Evolutionary conservation across 176 grass and related monocot genomes (phyloP), one percentile per base, ranked within the genome.

Genomic region (Avena eriantha): DNA sequence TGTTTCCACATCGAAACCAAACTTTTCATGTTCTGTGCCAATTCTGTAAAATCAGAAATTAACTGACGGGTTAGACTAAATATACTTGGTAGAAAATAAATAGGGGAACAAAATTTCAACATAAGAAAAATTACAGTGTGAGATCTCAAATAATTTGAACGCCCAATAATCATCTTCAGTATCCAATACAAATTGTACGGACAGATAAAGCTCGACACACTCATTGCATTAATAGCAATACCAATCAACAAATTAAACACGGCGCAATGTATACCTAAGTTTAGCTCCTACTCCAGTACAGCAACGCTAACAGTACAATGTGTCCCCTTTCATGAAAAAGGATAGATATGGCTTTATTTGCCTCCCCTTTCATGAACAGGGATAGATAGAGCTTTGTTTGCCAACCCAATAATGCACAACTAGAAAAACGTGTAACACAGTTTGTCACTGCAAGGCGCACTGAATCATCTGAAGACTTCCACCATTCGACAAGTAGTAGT

Each of bases 11-110:
- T 98, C 94, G 80, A 98, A 98, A 79, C 97, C 97, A 87, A 98
- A 98, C 73, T 96, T 98, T 24, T 98, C 97, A 90, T 98, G 97
- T 55, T 98, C 94, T 4, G 94, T 98, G 73, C 97, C 97, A 88
- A 98, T 98, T 89, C 97, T 98, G 94, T 60, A 76, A 57, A 80
- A 86, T 41, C 34, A 86, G 31, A 59, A 35, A 29, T 17, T 47
- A 10, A 19, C 5, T 77, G 47, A 82, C 29, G 3, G 43, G 50
- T 70, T 67, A 46, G 45, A 78, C 0, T 7, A 48, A 61, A 76
- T 16, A 88, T n/a, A n/a, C n/a, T n/a, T n/a, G n/a, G n/a, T n/a
- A 19, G 35, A 15, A 41, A 41, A 41, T 1, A 23, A 50, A 75
- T 16, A 63, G 13, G 21, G 0, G 2, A 48, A 50, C n/a, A 76